Base-by-base conservation (phyloP, 176 grass and related monocot genomes). In the Avena insularis region DNA sequence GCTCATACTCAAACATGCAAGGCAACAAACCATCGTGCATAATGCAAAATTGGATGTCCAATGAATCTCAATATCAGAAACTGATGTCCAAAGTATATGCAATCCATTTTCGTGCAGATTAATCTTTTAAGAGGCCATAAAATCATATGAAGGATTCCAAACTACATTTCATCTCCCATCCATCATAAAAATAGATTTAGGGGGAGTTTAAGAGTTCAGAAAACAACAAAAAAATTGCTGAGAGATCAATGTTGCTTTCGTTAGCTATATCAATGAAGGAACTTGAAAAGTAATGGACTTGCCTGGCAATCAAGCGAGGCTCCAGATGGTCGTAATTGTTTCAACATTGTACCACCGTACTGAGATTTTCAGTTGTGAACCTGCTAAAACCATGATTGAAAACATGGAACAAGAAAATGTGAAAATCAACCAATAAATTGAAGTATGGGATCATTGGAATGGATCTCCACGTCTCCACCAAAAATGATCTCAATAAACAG, bases 361-460 rank as follows among this genome's bases (percentile, higher is more conserved):
- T 94, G 80, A 55, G 90, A 81, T 91, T 97, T 97, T 92, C 92
- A 97, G 88, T 91, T 97, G 61, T 91, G 93, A 47, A 97, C 92
- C 95, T 97, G 53, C 72, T 54, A 77, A 81, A 19, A 62, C 75
- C 15, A 87, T 67, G 70, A 49, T 64, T 54, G 79, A n/a, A 84
- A 85, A 87, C 29, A 15, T 87, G 16, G 40, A 69, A 60, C 76
- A 71, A 87, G 75, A 23, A 50, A 75, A 23, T 51, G 46, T 75
- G 71, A 49, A 88, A 82, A 65, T 12, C 9, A 65, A 65, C 62
- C 62, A 65, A 25, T 4, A 65, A 29, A 65, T 0, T 4, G 13
- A 65, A 65, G 4, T 65, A 65, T 29, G 29, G 29, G 29, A 29
- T 29, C 29, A 29, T 29, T 29, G 29, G 29, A 29, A 29, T 29